Evolutionary conservation across 805 yeast genomes (phyloP).

Genomic region (Barnettozyma sucrosica): DNA sequence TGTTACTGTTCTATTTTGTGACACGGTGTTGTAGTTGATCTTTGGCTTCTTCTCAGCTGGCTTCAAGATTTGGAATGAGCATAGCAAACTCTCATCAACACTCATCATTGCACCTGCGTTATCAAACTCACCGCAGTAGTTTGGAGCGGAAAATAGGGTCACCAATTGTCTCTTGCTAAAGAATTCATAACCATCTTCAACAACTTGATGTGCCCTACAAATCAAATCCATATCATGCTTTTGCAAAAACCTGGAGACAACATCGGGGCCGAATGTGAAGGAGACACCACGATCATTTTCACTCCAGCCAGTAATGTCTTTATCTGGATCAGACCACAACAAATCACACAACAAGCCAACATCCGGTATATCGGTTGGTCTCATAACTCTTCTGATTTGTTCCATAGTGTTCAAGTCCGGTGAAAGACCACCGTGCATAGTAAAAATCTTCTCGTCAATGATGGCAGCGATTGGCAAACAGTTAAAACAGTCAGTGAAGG

Average conservation of each 20-base stretch:
- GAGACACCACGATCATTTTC: conserved; percentile 99
- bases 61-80: conserved; percentile 94
- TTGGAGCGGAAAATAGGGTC: conserved; percentile 93
- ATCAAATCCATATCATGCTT: conserved; percentile 97
- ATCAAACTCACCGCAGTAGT: conserved; percentile 98
- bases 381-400: conserved; percentile 97
- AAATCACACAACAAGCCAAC: conserved; percentile 94
- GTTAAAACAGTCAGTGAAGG: conserved; percentile 97
- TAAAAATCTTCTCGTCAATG: conserved; percentile 94
- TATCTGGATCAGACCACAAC: conserved; percentile 98
- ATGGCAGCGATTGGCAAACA: conserved; percentile 98
- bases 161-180: conserved; percentile 94
- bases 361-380: conserved; percentile 99
- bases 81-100: conserved; percentile 90
- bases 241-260: conserved; percentile 90
- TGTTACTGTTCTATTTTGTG: conserved; percentile 46
- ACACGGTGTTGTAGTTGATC: conserved; percentile 37
- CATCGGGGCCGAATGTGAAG: conserved; percentile 99
- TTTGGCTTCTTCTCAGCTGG: conserved; percentile 96
- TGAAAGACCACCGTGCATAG: conserved; percentile 98
- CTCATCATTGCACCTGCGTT: conserved; percentile 99
- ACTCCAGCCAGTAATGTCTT: conserved; percentile 97
- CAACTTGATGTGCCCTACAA: conserved; percentile 98
- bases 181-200: conserved; percentile 97
- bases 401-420: conserved; percentile 98